Evolutionary conservation across 352 stramenopile species (phyloP).

Genomic region (Thraustochytrium sp.): DNA sequence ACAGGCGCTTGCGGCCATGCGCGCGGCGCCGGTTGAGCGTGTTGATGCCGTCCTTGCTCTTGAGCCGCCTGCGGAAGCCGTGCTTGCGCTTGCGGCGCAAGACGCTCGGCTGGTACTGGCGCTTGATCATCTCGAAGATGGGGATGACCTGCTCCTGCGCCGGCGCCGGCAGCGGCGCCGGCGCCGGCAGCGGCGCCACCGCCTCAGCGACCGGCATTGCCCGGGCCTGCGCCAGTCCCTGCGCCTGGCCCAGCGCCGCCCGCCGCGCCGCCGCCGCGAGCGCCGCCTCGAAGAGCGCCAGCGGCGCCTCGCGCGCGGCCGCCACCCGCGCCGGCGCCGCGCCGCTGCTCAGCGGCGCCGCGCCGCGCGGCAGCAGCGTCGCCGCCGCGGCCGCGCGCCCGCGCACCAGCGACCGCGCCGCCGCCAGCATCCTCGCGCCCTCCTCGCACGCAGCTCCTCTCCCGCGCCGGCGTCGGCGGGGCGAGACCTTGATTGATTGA

Average conservation of each 20-base stretch:
- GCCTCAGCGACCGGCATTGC: neutral
- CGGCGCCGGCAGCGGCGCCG: neutral
- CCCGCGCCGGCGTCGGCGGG: too few species aligned
- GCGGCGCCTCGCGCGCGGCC: too few species aligned
- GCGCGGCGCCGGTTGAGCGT: conserved; percentile 43
- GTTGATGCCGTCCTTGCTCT: conserved; percentile 2
- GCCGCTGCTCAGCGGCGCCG: neutral
- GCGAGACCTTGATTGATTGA: too few species aligned
- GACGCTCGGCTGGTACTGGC: conserved; percentile 59
- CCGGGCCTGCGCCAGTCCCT: neutral
- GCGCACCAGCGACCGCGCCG: too few species aligned
- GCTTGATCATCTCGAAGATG: conserved; percentile 41
- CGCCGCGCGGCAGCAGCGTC: neutral
- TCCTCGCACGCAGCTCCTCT: too few species aligned
- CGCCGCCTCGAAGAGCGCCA: neutral
- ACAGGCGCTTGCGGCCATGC: conserved; percentile 46
- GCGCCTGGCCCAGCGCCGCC: too few species aligned
- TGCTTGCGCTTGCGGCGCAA: conserved; percentile 64
- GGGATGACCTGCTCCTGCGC: neutral
- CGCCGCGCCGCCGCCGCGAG: too few species aligned
- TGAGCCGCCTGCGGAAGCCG: conserved; percentile 60
- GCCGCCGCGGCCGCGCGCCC: too few species aligned
- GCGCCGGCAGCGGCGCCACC: neutral
- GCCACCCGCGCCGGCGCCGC: too few species aligned
- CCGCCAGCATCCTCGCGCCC: too few species aligned